Conservation (phyloP, 495 filamentous ascomycete genomes). For the Penicillium waksmanii region DNA sequence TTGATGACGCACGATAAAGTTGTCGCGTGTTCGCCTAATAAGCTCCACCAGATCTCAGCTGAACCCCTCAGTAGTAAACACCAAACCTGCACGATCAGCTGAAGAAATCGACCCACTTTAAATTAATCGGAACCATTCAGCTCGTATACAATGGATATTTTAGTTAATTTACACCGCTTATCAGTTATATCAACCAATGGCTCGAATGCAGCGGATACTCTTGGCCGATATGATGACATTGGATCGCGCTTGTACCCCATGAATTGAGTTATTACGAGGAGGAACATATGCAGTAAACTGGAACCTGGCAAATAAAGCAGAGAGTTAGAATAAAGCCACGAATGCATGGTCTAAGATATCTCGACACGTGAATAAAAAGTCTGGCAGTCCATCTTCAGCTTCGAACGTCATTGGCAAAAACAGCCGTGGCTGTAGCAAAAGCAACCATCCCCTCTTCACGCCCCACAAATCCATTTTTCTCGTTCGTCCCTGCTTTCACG, state of each 20-base stretch:
- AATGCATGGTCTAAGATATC: too few species aligned
- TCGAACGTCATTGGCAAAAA: constrained; percentile 1
- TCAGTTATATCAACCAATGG: background rate
- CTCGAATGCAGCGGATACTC: constrained; percentile 1
- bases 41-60: constrained; percentile 2
- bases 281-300: too few species aligned
- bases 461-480: constrained; percentile 19
- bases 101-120: background rate
- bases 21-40: constrained; percentile 10
- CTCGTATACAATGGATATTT: background rate
- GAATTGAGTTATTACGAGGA: too few species aligned
- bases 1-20: background rate
- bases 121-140: background rate
- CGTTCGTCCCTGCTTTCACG: constrained; percentile 18
- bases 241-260: too few species aligned
- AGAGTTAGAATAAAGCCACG: background rate
- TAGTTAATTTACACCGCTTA: background rate
- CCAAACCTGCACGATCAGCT: constrained; percentile 3
- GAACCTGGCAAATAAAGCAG: background rate
- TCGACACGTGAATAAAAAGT: background rate
- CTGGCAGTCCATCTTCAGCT: background rate
- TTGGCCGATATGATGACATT: background rate
- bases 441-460: constrained; percentile 19
- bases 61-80: constrained; percentile 3
- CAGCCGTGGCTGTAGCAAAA: constrained; percentile 14